Conservation (phyloP, 2,329 filamentous ascomycete species). For the Xylaria sp. region DNA sequence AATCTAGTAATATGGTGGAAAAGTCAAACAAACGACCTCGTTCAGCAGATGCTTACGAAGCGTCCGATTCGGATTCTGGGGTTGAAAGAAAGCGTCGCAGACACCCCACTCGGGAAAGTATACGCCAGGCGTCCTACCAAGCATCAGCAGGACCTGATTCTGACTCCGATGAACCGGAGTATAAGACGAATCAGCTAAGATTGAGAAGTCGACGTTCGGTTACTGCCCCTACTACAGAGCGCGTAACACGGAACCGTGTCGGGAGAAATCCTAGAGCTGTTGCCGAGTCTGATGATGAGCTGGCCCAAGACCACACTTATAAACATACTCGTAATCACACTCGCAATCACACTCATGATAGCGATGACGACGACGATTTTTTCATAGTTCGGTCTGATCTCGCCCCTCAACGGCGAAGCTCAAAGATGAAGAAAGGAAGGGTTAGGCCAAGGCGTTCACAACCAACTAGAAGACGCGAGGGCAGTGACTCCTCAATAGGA, state of each 20-base stretch:
- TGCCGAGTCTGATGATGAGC: constrained; percentile 49
- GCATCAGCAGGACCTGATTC: constrained; percentile 17
- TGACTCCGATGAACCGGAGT: constrained; percentile 31
- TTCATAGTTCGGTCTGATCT: constrained; percentile 47
- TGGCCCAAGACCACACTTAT: constrained; percentile 42
- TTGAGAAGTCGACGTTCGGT: constrained; percentile 15
- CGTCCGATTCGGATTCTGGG: constrained; percentile 38
- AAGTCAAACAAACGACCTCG: constrained; percentile 33
- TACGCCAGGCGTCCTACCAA: constrained; percentile 38
- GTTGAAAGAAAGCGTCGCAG: constrained; percentile 27
- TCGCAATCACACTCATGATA: constrained; percentile 12
- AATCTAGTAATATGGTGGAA: constrained; percentile 22
- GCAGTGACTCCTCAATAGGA: constrained; percentile 60
- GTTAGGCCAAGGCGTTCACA: constrained; percentile 20
- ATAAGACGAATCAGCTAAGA: constrained; percentile 3
- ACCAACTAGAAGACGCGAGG: constrained; percentile 38
- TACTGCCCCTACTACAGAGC: constrained; percentile 15
- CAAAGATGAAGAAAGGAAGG: constrained; percentile 40
- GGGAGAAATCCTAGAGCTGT: constrained; percentile 16
- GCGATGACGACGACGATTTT: constrained; percentile 43
- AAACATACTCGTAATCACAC: constrained; percentile 11
- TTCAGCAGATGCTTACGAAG: constrained; percentile 44
- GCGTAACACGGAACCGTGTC: constrained; percentile 35
- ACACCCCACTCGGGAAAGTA: constrained; percentile 33
- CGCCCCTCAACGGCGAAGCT: constrained; percentile 34